A percentile compares a stretch with the other conserved stretches of the same genome.
Conservation (phyloP, 2,329 filamentous ascomycete species). For the Diaporthe citriasiana region DNA sequence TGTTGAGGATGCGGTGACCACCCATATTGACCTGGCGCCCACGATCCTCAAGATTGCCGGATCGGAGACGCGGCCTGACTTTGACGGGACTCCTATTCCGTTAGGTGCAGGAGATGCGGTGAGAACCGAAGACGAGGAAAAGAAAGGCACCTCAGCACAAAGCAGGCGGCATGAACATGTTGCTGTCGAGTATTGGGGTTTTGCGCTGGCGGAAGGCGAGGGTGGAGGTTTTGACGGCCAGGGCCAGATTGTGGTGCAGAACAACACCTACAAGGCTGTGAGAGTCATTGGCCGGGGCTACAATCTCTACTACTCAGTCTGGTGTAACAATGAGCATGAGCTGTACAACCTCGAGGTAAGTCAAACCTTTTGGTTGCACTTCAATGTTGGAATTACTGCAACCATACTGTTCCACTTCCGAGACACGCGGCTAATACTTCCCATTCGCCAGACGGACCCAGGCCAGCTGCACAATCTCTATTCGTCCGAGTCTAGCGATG, state of each 20-base stretch:
- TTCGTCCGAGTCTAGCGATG: not conserved
- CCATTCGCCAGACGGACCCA: conserved; percentile 28
- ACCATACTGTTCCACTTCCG: not conserved
- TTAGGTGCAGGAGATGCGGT: not conserved
- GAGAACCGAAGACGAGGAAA: fast-evolving
- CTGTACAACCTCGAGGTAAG: conserved; percentile 70
- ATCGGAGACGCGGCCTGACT: conserved; percentile 59
- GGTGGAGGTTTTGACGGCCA: conserved; percentile 40
- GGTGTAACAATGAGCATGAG: conserved; percentile 75
- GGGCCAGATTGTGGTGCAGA: conserved; percentile 26
- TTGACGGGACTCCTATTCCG: conserved; percentile 69
- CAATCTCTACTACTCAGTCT: conserved; percentile 73
- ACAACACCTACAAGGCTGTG: conserved; percentile 66
- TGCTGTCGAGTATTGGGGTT: conserved; percentile 63
- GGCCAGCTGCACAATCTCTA: conserved; percentile 42
- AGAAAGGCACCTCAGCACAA: not conserved
- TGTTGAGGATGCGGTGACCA: conserved; percentile 63
- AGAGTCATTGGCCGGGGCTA: conserved; percentile 65
- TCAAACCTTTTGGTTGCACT: not conserved
- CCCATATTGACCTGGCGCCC: conserved; percentile 75
- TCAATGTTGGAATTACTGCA: too few species aligned
- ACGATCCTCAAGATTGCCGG: conserved; percentile 66
- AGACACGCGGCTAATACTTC: not conserved
- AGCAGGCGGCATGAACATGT: conserved; percentile 60
- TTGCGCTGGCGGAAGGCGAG: conserved; percentile 51